These are phyloP conservation scores for Symbiodinium natans DNA, from an alignment of 73 alveolate species.

Conservation along the genomic window DNA sequence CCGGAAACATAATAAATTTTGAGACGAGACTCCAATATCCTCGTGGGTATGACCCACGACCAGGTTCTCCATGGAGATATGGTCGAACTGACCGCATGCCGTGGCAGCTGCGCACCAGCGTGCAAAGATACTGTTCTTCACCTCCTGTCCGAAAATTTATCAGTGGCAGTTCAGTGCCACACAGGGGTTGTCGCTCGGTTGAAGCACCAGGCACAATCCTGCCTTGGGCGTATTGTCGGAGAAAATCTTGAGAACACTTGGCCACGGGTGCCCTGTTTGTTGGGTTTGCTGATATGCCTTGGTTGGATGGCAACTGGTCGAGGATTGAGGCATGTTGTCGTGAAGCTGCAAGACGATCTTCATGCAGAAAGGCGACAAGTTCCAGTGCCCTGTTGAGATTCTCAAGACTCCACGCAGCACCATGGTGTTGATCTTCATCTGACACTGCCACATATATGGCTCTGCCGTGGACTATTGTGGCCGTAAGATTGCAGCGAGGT, in stretches of 20 bases:
- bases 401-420: not conserved
- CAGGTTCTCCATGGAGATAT: slow-evolving; percentile 22
- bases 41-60: slow-evolving; percentile 59
- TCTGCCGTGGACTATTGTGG: not conserved
- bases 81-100: not conserved
- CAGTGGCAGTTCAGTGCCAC: too few species aligned
- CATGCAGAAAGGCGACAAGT: too few species aligned
- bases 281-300: too few species aligned
- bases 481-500: not conserved
- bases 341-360: too few species aligned
- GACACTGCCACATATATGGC: not conserved
- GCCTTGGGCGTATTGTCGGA: slow-evolving; percentile 27
- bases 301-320: too few species aligned
- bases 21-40: not conserved
- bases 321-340: too few species aligned
- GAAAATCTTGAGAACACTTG: not conserved
- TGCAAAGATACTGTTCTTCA: not conserved
- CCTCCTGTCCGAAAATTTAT: too few species aligned
- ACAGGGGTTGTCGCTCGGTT: too few species aligned
- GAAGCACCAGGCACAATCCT: not conserved
- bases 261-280: not conserved
- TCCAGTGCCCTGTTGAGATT: not conserved
- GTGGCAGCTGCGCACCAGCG: slow-evolving; percentile 17
- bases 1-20: not conserved
- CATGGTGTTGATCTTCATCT: not conserved